phyloP scores from a whole-genome alignment of 176 grass and related monocot species.

The Aegilops sharonensis region DNA sequence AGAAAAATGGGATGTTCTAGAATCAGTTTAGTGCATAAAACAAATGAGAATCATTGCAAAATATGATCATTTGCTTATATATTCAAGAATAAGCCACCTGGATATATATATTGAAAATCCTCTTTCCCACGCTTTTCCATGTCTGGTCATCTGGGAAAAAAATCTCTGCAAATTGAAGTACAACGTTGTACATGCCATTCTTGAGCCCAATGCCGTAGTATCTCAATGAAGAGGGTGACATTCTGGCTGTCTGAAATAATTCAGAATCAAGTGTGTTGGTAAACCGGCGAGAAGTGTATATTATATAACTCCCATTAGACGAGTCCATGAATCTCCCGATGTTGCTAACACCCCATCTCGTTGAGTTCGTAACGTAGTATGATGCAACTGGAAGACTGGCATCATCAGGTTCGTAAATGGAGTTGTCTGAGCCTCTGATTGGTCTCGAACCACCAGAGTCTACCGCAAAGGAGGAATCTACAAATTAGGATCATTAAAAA shows the following conservation, averaged over 20 bases:
- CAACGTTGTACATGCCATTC: constrained; percentile 34
- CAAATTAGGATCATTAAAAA: too few species aligned
- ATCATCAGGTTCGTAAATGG: constrained; percentile 39
- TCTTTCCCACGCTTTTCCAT: too few species aligned
- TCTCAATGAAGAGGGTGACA: too few species aligned
- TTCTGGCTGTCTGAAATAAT: too few species aligned
- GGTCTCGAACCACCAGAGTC: too few species aligned
- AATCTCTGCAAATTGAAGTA: constrained; percentile 49
- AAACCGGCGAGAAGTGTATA: too few species aligned
- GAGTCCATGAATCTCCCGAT: not conserved
- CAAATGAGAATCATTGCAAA: not conserved
- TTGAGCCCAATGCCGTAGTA: too few species aligned
- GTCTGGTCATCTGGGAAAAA: not conserved
- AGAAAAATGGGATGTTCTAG: not conserved
- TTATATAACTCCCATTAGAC: too few species aligned
- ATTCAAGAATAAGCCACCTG: not conserved
- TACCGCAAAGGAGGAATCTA: too few species aligned
- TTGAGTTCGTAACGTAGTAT: constrained; percentile 33
- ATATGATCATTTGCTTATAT: not conserved
- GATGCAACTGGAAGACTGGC: constrained; percentile 25
- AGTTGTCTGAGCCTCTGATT: constrained; percentile 2
- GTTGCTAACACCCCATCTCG: constrained; percentile 48
- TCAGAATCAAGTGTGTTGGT: too few species aligned
- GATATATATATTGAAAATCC: too few species aligned
- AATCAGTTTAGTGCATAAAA: not conserved